These are phyloP conservation scores for Colletotrichum truncatum DNA, from an alignment of 2,329 filamentous ascomycete species.

Conservation along the genomic window DNA sequence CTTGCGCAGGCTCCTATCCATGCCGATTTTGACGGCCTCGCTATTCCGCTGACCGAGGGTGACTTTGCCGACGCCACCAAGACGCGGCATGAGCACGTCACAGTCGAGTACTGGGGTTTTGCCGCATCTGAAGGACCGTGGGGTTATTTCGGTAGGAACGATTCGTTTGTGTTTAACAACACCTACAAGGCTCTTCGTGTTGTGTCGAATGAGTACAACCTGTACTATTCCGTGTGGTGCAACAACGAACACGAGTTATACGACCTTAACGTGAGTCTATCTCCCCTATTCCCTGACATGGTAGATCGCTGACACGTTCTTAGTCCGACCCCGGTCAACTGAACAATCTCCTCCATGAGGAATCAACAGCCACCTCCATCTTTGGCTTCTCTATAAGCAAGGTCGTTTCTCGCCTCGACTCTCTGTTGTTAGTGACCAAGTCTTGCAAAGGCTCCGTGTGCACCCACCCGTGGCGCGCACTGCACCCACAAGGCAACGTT, in stretches of 20 bases:
- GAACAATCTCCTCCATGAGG: background rate
- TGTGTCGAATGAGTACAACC: slow-evolving; percentile 53
- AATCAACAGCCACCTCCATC: background rate
- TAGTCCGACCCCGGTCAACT: background rate
- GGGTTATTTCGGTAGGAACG: slow-evolving; percentile 31
- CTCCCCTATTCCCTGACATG: slow-evolving; percentile 22
- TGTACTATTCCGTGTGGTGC: slow-evolving; percentile 67
- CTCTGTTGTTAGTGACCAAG: slow-evolving; percentile 66
- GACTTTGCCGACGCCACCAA: slow-evolving; percentile 31
- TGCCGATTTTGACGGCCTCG: slow-evolving; percentile 59
- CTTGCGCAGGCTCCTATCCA: slow-evolving; percentile 42
- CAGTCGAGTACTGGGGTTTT: slow-evolving; percentile 60
- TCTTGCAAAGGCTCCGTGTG: slow-evolving; percentile 63
- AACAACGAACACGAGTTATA: slow-evolving; percentile 57
- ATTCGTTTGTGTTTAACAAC: slow-evolving; percentile 44
- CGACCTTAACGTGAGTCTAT: slow-evolving; percentile 55
- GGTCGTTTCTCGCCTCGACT: slow-evolving; percentile 59
- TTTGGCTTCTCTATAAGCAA: slow-evolving; percentile 39
- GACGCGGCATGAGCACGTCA: slow-evolving; percentile 56
- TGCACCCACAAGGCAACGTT: slow-evolving; percentile 63
- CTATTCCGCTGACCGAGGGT: slow-evolving; percentile 47
- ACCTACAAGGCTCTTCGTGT: slow-evolving; percentile 64
- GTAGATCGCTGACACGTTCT: background rate
- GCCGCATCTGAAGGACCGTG: slow-evolving; percentile 38
- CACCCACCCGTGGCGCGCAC: slow-evolving; percentile 59